Conservation (phyloP, 1,139 yeast species). For the Neolecta irregularis region DNA sequence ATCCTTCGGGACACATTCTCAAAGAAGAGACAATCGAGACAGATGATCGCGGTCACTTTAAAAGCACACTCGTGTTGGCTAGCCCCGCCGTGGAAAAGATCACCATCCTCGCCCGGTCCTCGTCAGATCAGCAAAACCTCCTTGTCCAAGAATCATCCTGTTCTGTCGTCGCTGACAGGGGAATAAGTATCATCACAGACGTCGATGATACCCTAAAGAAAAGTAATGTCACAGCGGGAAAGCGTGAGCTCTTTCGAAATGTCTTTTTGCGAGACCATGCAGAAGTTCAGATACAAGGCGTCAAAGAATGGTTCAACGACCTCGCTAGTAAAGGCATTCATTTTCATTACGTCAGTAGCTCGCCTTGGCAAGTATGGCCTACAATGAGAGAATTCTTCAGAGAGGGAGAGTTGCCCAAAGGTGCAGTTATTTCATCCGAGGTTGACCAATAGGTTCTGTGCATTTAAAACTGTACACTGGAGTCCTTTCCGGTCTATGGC, state of each 20-base stretch:
- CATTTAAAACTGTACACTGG: conserved; percentile 80
- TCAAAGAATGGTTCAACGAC: conserved; percentile 51
- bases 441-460: too few species aligned
- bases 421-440: too few species aligned
- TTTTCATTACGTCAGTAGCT: conserved; percentile 85
- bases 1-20: conserved; percentile 14
- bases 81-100: conserved; percentile 4
- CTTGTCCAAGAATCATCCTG: conserved; percentile 13
- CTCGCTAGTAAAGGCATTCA: conserved; percentile 32
- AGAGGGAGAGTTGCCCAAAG: conserved; percentile 43
- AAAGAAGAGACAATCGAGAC: conserved; percentile 14
- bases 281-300: conserved; percentile 57
- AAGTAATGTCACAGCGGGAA: conserved; percentile 82
- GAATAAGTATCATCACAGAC: conserved; percentile 72
- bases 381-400: conserved; percentile 46
- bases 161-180: conserved; percentile 21
- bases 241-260: conserved; percentile 63
- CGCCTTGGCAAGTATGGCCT: conserved; percentile 79
- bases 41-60: conserved; percentile 16
- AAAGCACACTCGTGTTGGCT: conserved; percentile 4
- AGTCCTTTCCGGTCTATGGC: conserved; percentile 61
- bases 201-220: conserved; percentile 85
- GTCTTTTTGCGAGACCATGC: conserved; percentile 51
- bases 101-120: conserved; percentile 14
- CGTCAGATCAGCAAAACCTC: conserved; percentile 13